A percentile compares a stretch with the other conserved stretches of the same genome.
These are phyloP conservation scores for Chrysanthemum lavandulifolium DNA, from an alignment of 129 eudicot genomes.

Conservation along the genomic window DNA sequence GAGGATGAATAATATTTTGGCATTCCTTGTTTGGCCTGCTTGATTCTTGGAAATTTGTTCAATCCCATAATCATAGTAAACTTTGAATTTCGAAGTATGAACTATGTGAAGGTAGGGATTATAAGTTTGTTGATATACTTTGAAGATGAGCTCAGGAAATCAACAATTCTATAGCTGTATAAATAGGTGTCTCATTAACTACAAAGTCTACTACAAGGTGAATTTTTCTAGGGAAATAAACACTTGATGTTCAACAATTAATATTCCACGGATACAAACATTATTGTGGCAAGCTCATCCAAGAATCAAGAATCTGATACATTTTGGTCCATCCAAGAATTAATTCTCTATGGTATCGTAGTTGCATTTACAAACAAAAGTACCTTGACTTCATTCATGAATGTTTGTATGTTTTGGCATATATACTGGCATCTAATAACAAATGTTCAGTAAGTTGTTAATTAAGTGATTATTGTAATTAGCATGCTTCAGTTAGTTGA, in stretches of 20 bases:
- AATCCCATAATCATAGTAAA: conserved; percentile 6
- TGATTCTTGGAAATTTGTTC: conserved; percentile 7
- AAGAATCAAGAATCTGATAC: neutral
- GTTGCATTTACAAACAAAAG: no score
- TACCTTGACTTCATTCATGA: no score
- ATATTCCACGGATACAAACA: neutral
- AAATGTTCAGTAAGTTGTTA: no score
- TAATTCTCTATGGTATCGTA: neutral
- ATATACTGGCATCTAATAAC: no score
- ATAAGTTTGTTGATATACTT: no score
- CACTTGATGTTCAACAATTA: neutral
- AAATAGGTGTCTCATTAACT: neutral
- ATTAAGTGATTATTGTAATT: no score
- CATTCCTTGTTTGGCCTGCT: neutral
- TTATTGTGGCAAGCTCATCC: neutral
- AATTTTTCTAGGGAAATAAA: neutral
- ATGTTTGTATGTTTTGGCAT: no score
- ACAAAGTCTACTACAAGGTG: neutral
- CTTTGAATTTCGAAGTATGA: no score
- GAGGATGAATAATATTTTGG: neutral
- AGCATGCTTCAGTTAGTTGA: no score
- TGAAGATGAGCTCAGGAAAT: no score
- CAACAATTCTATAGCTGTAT: no score
- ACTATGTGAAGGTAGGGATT: no score
- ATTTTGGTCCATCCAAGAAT: neutral